A percentile compares a stretch with the other conserved stretches of the same genome.
These are phyloP conservation scores for Ganoderma resinaceum DNA, from an alignment of 1,284 basidiomycete genomes.

Conservation along the genomic window DNA sequence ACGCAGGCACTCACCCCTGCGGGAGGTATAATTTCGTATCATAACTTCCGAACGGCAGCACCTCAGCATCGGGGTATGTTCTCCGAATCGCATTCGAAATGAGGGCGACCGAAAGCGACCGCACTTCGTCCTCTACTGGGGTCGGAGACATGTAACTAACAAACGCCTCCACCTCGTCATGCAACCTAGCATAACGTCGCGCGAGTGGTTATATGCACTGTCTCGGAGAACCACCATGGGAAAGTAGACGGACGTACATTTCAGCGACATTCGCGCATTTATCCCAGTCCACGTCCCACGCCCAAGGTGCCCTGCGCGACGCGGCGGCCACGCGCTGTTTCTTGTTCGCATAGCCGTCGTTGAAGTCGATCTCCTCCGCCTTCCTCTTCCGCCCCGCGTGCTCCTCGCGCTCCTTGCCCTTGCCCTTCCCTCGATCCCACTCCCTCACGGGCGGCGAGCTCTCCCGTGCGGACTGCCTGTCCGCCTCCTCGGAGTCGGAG, in stretches of 20 bases:
- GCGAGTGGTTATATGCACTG: constrained; percentile 11
- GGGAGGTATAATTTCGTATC: constrained; percentile 96
- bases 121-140: constrained; percentile 83
- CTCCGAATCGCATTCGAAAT: constrained; percentile 73
- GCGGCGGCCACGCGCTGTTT: constrained; percentile 65
- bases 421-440: constrained; percentile 48
- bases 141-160: constrained; percentile 90
- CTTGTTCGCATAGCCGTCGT: constrained; percentile 61
- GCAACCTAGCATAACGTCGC: constrained; percentile 60
- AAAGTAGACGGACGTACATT: constrained; percentile 54
- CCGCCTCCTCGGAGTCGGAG: constrained; percentile 44
- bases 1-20: constrained; percentile 67
- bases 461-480: constrained; percentile 39
- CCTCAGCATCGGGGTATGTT: constrained; percentile 82
- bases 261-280: constrained; percentile 80
- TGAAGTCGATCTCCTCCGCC: constrained; percentile 53
- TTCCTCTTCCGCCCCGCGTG: constrained; percentile 48
- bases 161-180: constrained; percentile 87
- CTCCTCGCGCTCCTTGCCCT: constrained; percentile 38
- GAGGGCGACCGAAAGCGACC: constrained; percentile 77
- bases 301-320: constrained; percentile 82
- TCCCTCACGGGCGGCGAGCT: constrained; percentile 46
- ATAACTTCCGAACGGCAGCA: constrained; percentile 92
- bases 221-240: constrained; percentile 16
- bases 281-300: constrained; percentile 81